These are phyloP conservation scores for Cladophialophora immunda DNA, from an alignment of 2,329 filamentous ascomycete genomes.

Conservation along the genomic window DNA sequence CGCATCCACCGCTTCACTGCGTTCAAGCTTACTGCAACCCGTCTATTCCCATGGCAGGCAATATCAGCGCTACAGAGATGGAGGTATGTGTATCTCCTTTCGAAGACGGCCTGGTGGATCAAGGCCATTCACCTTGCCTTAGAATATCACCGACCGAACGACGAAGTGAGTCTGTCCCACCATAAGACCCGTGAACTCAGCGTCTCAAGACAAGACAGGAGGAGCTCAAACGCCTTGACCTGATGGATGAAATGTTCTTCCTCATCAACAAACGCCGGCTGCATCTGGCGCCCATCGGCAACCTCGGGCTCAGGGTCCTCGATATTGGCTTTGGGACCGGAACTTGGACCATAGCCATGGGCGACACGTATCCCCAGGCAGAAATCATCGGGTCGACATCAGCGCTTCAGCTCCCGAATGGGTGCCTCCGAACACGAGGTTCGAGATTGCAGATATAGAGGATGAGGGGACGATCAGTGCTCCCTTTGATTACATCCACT, in stretches of 20 bases:
- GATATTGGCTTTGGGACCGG: slow-evolving; percentile 49
- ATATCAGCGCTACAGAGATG: slow-evolving; percentile 11
- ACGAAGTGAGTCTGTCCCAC: slow-evolving; percentile 5
- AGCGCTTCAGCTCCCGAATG: slow-evolving; percentile 32
- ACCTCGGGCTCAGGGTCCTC: slow-evolving; percentile 40
- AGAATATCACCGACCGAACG: slow-evolving; percentile 11
- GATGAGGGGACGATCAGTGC: slow-evolving; percentile 64
- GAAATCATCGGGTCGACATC: slow-evolving; percentile 39
- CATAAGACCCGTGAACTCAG: neutral
- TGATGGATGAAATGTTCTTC: slow-evolving; percentile 44
- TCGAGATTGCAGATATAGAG: slow-evolving; percentile 67
- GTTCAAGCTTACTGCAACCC: slow-evolving; percentile 5
- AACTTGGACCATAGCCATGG: slow-evolving; percentile 50
- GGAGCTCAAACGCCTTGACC: slow-evolving; percentile 48
- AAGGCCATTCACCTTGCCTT: neutral
- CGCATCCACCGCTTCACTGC: slow-evolving; percentile 1
- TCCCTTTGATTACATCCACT: slow-evolving; percentile 69
- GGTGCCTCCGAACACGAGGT: slow-evolving; percentile 64
- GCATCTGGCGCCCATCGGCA: slow-evolving; percentile 40
- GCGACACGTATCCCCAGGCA: slow-evolving; percentile 44
- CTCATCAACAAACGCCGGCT: slow-evolving; percentile 39
- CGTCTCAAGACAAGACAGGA: slow-evolving; percentile 29
- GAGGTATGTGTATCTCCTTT: neutral
- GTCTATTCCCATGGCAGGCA: slow-evolving; percentile 11
- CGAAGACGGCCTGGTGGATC: neutral